Percentiles rank a stretch among this genome's conserved stretches.
Conservation (phyloP, 2,329 filamentous ascomycete species). For the Fonsecaea pedrosoi region DNA sequence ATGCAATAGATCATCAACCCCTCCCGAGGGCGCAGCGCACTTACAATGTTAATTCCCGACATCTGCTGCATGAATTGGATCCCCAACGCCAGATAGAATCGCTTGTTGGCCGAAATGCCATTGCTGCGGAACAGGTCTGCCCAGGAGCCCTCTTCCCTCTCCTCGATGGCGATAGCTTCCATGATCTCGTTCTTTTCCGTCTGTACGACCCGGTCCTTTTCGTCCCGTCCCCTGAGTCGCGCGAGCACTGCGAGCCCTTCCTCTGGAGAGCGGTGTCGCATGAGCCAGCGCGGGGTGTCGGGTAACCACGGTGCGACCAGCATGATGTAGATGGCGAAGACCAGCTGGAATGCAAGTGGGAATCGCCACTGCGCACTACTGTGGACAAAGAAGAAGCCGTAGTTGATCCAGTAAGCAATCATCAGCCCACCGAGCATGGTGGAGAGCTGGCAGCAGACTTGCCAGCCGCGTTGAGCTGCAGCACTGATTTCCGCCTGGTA, state of each 20-base stretch:
- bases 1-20: background rate
- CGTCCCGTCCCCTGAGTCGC: slow-evolving; percentile 42
- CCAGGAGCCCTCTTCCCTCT: slow-evolving; percentile 44
- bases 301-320: slow-evolving; percentile 50
- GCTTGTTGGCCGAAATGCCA: slow-evolving; percentile 48
- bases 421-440: slow-evolving; percentile 27
- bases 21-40: background rate
- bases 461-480: slow-evolving; percentile 17
- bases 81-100: slow-evolving; percentile 56
- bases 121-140: slow-evolving; percentile 45
- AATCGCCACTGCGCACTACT: slow-evolving; percentile 29
- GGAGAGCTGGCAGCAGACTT: slow-evolving; percentile 25
- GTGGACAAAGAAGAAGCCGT: slow-evolving; percentile 19
- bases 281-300: slow-evolving; percentile 55
- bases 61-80: slow-evolving; percentile 51
- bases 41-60: slow-evolving; percentile 53
- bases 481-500: slow-evolving; percentile 48
- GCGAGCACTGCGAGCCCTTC: slow-evolving; percentile 57
- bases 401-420: slow-evolving; percentile 28
- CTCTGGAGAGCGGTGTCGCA: slow-evolving; percentile 60
- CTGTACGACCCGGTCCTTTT: slow-evolving; percentile 42
- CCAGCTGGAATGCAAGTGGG: slow-evolving; percentile 32
- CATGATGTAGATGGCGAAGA: slow-evolving; percentile 54
- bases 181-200: slow-evolving; percentile 50
- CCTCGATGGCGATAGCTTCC: slow-evolving; percentile 41